A percentile compares a stretch with the other conserved stretches of the same genome.
phyloP scores from a whole-genome alignment of 129 eudicot species.

The Logfia minima region DNA sequence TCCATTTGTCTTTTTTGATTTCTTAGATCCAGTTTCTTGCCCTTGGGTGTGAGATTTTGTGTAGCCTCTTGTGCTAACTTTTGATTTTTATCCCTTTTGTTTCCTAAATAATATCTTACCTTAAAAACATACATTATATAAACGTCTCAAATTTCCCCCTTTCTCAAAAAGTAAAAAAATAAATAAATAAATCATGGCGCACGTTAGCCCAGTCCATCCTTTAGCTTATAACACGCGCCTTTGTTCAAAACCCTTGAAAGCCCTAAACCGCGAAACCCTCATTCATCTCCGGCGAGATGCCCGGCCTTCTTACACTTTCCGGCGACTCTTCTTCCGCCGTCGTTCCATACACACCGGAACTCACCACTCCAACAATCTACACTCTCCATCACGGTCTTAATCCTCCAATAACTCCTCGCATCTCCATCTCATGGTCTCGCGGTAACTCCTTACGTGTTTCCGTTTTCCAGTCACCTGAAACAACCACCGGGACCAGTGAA shows the following conservation, averaged over 20 bases:
- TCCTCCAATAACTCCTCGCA: conserved; percentile 59
- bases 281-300: conserved; percentile 56
- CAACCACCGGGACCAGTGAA: not conserved
- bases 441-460: conserved; percentile 91
- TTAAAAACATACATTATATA: too few relatives aligned
- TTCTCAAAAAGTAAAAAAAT: too few relatives aligned
- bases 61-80: too few relatives aligned
- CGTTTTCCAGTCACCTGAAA: conserved; percentile 41
- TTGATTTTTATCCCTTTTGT: too few relatives aligned
- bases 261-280: conserved; percentile 20
- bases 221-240: not conserved
- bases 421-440: conserved; percentile 83
- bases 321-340: conserved; percentile 42
- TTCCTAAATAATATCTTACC: too few relatives aligned
- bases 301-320: conserved; percentile 56
- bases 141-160: too few relatives aligned
- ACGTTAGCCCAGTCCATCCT: not conserved
- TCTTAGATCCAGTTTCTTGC: too few relatives aligned
- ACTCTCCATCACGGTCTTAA: conserved; percentile 62
- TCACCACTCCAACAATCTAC: conserved; percentile 41
- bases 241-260: conserved; percentile 34
- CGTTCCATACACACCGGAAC: conserved; percentile 37
- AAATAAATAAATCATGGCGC: too few relatives aligned
- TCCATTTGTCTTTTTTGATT: too few relatives aligned
- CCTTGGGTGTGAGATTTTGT: too few relatives aligned